A percentile compares a stretch with the other conserved stretches of the same genome.
Evolutionary conservation across 2,329 filamentous ascomycete species (phyloP).

Genomic region (Monosporascus sp.): DNA sequence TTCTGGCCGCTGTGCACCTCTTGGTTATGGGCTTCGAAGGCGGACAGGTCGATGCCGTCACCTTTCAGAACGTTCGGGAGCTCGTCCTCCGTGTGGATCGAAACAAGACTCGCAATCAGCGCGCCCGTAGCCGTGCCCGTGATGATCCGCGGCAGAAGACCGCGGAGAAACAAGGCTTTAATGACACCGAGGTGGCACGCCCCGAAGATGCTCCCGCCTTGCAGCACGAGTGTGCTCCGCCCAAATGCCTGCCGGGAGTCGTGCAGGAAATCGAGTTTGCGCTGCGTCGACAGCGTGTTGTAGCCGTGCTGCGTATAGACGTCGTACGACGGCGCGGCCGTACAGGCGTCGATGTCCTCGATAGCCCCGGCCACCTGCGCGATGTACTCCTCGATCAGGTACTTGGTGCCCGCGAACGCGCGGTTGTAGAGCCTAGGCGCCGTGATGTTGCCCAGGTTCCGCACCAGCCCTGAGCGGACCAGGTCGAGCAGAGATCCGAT

Average conservation of each 20-base stretch:
- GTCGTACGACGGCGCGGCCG: slow-evolving; percentile 13
- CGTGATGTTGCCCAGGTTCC: slow-evolving; percentile 89
- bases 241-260: slow-evolving; percentile 87
- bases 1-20: slow-evolving; percentile 23
- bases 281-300: slow-evolving; percentile 57
- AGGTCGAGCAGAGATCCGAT: slow-evolving; percentile 72
- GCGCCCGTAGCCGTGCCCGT: slow-evolving; percentile 88
- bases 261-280: slow-evolving; percentile 80
- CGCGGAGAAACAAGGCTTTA: slow-evolving; percentile 76
- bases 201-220: slow-evolving; percentile 88
- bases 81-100: slow-evolving; percentile 82
- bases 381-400: slow-evolving; percentile 87
- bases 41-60: slow-evolving; percentile 75
- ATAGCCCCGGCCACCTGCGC: slow-evolving; percentile 77
- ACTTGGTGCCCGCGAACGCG: slow-evolving; percentile 83
- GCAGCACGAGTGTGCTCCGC: slow-evolving; percentile 75
- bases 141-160: slow-evolving; percentile 81
- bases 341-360: slow-evolving; percentile 60
- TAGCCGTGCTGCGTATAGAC: slow-evolving; percentile 10
- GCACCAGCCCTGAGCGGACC: slow-evolving; percentile 70
- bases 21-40: slow-evolving; percentile 53
- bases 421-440: slow-evolving; percentile 75
- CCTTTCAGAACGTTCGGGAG: slow-evolving; percentile 71
- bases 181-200: slow-evolving; percentile 87
- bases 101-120: slow-evolving; percentile 81